Conservation (phyloP, 169 alveolate genomes). For the Plasmodium fragile region DNA sequence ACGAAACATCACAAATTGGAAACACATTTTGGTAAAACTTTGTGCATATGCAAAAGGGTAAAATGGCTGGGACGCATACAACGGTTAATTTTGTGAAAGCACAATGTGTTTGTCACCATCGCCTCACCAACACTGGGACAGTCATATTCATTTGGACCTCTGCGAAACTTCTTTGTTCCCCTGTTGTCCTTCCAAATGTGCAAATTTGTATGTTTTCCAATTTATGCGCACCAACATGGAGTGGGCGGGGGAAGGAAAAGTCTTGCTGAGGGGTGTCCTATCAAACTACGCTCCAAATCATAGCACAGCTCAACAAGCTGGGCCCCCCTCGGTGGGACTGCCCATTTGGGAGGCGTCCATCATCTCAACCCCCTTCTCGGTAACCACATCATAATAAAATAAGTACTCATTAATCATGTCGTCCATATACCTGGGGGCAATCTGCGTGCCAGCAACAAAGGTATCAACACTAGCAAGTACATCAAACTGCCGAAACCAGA, state of each 20-base stretch:
- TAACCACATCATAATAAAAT: constrained; percentile 21
- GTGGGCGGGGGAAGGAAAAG: background rate
- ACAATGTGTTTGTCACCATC: background rate
- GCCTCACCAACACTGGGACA: background rate
- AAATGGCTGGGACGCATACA: background rate
- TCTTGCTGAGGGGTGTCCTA: background rate
- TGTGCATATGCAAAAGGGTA: background rate
- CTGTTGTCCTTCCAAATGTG: background rate
- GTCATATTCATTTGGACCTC: background rate
- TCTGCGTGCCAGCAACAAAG: constrained; percentile 24
- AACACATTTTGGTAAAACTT: background rate
- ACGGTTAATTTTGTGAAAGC: background rate
- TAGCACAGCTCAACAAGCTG: background rate
- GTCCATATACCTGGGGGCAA: constrained; percentile 37
- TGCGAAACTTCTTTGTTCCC: background rate
- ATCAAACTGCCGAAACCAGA: constrained; percentile 33
- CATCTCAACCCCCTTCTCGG: background rate
- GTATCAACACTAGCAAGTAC: constrained; percentile 44
- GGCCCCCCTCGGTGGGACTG: background rate
- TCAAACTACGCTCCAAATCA: background rate
- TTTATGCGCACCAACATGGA: background rate
- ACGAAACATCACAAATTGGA: background rate
- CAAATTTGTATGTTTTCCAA: background rate
- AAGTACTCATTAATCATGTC: constrained; percentile 43
- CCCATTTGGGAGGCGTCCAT: background rate